These are phyloP conservation scores for Phanerochaete carnosa DNA, from an alignment of 768 basidiomycete species.

Conservation along the genomic window DNA sequence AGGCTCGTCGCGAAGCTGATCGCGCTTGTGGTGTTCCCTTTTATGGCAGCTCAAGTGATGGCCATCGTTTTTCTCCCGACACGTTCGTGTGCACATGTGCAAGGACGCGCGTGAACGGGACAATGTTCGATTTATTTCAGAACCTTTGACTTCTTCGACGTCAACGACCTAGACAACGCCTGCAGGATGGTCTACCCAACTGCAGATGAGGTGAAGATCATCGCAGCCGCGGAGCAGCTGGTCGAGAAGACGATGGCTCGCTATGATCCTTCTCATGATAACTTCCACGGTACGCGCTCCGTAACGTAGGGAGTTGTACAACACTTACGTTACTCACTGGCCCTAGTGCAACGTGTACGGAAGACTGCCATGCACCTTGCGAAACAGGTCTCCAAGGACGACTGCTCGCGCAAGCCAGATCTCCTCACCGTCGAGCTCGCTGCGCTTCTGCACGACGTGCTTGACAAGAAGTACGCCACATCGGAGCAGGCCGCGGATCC, in stretches of 20 bases:
- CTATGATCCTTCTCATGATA: conserved; percentile 82
- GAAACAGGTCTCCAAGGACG: conserved; percentile 30
- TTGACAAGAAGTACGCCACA: conserved; percentile 82
- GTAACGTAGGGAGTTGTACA: background rate
- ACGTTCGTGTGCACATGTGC: background rate
- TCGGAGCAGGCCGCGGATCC: conserved; percentile 52
- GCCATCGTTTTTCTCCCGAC: background rate
- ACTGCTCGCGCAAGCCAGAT: conserved; percentile 46
- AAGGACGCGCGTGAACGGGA: background rate
- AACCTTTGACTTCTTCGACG: background rate
- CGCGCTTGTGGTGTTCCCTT: background rate
- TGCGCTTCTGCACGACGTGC: conserved; percentile 84
- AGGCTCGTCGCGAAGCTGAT: background rate
- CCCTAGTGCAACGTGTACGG: conserved; percentile 75
- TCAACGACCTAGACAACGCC: background rate
- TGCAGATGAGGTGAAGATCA: conserved; percentile 44
- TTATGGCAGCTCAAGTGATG: background rate
- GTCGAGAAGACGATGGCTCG: conserved; percentile 73
- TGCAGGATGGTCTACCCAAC: conserved; percentile 41
- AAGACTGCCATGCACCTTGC: conserved; percentile 74
- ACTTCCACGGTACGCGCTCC: conserved; percentile 55
- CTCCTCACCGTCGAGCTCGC: conserved; percentile 77
- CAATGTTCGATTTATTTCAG: background rate
- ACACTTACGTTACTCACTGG: background rate
- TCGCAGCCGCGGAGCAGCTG: conserved; percentile 60